Conservation (phyloP, 306 rosid species). For the Trifolium dubium region DNA sequence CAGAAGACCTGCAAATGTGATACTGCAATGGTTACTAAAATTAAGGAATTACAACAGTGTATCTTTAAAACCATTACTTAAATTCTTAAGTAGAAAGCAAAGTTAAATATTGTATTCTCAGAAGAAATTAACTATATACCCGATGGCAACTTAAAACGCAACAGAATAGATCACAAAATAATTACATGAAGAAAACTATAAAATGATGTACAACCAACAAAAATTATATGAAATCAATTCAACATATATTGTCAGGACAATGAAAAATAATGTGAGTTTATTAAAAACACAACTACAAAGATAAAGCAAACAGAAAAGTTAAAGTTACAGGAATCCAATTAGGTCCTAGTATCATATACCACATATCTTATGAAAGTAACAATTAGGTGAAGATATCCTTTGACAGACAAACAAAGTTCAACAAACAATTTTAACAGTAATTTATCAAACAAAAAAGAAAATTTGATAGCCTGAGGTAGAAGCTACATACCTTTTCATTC, state of each 20-base stretch:
- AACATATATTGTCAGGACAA: not conserved
- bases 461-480: too few species aligned
- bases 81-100: not conserved
- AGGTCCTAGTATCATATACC: too few species aligned
- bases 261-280: too few species aligned
- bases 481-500: constrained; percentile 66
- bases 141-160: not conserved
- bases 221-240: not conserved
- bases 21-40: not conserved
- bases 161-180: too few species aligned
- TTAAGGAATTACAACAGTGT: not conserved
- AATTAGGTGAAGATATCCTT: too few species aligned
- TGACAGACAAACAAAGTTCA: too few species aligned
- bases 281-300: too few species aligned
- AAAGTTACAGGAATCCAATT: not conserved
- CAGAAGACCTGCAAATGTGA: not conserved
- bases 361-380: too few species aligned
- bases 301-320: not conserved
- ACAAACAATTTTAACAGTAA: too few species aligned
- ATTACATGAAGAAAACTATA: not conserved
- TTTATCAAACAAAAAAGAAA: too few species aligned
- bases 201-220: not conserved
- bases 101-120: not conserved
- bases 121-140: not conserved
- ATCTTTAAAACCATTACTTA: not conserved